Base-by-base conservation (phyloP, 192 early-diverging fungal species). In the Rhizoclosmatium sp. region DNA sequence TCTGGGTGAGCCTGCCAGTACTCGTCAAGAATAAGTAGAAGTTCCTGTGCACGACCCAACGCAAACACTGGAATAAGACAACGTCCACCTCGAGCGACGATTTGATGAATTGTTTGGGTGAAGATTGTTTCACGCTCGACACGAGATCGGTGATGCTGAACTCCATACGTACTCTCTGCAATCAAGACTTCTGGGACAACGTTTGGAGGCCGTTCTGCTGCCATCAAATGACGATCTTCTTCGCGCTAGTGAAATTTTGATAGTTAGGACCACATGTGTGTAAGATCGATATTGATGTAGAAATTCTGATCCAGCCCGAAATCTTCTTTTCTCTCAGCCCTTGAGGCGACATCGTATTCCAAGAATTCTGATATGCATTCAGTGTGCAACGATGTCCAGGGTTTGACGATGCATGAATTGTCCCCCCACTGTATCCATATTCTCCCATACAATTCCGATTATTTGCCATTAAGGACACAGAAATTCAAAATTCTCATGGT, bases 151-250 rank as follows among this genome's bases (percentile, higher is more conserved):
- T 98, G 95, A 75, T 92, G 95, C 80, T 98, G 96, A 46, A 99
- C 94, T 62, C 98, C 97, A 80, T 97, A 99, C 2, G 98, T 99
- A 45, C 92, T 93, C 80, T 99, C 98, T 65, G 93, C 95, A 61
- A 99, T 97, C 70, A 99, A 85, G 10, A 99, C 95, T 73, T 98
- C 96, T 9, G 95, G 91, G 39, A 90, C 80, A 0, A 94, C 92
- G 78, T 85, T 85, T 31, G 90, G 89, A 0, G 98, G 98, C 40
- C 92, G 89, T 78, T 99, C 98, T 3, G 97, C 98, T 2, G 96
- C 94, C 90, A 97, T 95, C 69, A 99, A 90, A 83, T 99, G 98
- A 7, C 98, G 91, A 87, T 99, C 98, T 83, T 99, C 98, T 85
- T 99, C 98, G 54, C 97, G 93, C 41, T 75, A 31, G 23, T n/a